Evolutionary conservation across 768 basidiomycete species (phyloP).

Genomic region (Termitomyces sp.): DNA sequence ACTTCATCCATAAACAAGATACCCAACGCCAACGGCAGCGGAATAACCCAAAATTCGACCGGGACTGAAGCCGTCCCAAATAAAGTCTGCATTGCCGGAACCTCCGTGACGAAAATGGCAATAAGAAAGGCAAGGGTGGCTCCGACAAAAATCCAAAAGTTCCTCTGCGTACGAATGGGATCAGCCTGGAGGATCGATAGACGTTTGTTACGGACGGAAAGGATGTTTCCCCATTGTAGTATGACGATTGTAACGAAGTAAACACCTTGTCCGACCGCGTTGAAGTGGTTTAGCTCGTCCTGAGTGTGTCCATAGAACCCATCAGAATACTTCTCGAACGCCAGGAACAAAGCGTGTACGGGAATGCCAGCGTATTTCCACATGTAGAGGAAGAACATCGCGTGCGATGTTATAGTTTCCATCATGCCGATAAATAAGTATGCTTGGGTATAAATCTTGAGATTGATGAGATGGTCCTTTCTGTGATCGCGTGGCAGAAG

Average conservation of each 20-base stretch:
- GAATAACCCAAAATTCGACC: neutral
- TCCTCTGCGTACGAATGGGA: neutral
- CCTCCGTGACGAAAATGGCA: neutral
- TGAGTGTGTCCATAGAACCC: neutral
- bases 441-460: neutral
- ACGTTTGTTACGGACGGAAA: neutral
- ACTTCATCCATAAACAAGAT: neutral
- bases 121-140: neutral
- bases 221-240: neutral
- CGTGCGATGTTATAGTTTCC: neutral
- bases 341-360: neutral
- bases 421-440: neutral
- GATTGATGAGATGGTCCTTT: neutral
- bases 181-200: neutral
- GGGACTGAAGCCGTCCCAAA: neutral
- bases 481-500: neutral
- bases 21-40: neutral
- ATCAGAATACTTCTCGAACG: neutral
- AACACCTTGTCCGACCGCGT: neutral
- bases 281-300: neutral
- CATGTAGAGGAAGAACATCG: slow-evolving; percentile 1
- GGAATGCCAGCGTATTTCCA: neutral
- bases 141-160: neutral
- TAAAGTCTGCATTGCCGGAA: neutral
- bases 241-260: neutral